Conservation (phyloP, 2,329 filamentous ascomycete species). For the Penicillium sclerotigenum region DNA sequence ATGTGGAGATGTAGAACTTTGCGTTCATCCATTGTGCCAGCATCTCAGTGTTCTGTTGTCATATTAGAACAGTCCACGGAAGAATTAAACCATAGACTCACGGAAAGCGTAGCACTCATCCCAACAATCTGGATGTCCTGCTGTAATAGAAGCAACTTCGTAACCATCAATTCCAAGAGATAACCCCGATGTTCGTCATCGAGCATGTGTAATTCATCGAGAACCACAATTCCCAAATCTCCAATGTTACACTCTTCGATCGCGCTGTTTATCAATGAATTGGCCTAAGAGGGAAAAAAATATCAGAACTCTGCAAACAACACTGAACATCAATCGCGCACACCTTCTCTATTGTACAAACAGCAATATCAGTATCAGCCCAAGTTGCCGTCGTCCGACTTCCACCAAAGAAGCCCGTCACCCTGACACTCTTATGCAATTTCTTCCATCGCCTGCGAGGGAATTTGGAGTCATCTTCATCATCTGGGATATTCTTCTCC, state of each 20-base stretch:
- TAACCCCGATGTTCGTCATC: conserved; percentile 74
- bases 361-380: conserved; percentile 72
- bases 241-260: conserved; percentile 67
- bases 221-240: conserved; percentile 64
- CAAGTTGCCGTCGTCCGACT: conserved; percentile 65
- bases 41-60: conserved; percentile 63
- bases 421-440: conserved; percentile 59
- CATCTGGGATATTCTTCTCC: conserved; percentile 37
- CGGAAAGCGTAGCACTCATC: conserved; percentile 76
- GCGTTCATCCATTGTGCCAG: conserved; percentile 68
- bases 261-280: conserved; percentile 68
- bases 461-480: conserved; percentile 34
- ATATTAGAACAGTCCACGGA: not conserved
- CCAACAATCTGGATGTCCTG: conserved; percentile 68
- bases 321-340: conserved; percentile 29
- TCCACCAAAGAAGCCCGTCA: conserved; percentile 73
- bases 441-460: conserved; percentile 54
- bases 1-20: conserved; percentile 69
- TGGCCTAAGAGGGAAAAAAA: conserved; percentile 57
- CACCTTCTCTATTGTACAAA: conserved; percentile 75
- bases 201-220: conserved; percentile 81
- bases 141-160: conserved; percentile 67
- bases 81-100: conserved; percentile 36
- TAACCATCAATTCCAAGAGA: conserved; percentile 69
- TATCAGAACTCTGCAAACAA: not conserved